phyloP scores from a whole-genome alignment of 208 protist species.

The Trypanosoma caninum region DNA sequence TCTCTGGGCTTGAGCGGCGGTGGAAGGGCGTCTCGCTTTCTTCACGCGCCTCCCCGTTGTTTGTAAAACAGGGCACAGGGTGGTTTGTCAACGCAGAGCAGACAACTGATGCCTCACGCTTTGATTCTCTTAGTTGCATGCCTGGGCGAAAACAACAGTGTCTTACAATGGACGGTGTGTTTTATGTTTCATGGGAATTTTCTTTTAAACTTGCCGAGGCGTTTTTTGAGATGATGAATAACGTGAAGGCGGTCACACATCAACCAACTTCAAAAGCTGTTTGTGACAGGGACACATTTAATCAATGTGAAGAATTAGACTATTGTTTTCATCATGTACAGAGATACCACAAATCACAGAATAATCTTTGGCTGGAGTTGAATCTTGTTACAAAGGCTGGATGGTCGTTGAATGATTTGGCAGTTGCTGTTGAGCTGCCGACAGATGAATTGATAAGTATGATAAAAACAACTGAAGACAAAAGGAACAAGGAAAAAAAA shows the following conservation, averaged over 20 bases:
- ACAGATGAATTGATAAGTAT: background rate
- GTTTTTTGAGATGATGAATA: constrained; percentile 9
- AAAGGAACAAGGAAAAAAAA: background rate
- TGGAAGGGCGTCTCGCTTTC: constrained; percentile 23
- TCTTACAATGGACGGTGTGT: constrained; percentile 14
- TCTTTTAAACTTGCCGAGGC: constrained; percentile 23
- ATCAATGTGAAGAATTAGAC: too few relatives aligned
- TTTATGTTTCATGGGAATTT: constrained; percentile 14
- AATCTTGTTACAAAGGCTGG: constrained; percentile 8
- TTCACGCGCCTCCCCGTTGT: constrained; percentile 5
- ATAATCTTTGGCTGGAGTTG: constrained; percentile 23
- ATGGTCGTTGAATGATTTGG: constrained; percentile 11
- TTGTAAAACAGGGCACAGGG: background rate
- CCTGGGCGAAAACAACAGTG: constrained; percentile 27
- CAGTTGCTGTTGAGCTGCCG: constrained; percentile 16
- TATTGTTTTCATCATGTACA: background rate
- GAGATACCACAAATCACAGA: background rate
- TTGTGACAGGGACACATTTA: background rate
- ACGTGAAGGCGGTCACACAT: background rate
- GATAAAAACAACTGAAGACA: background rate
- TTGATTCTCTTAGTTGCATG: constrained; percentile 29
- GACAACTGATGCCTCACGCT: constrained; percentile 34
- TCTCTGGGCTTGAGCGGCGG: constrained; percentile 13
- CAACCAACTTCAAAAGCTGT: background rate
- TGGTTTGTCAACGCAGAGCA: constrained; percentile 38